These are phyloP conservation scores for Abelmoschus esculentus DNA, from an alignment of 345 rosid genomes.

Conservation along the genomic window DNA sequence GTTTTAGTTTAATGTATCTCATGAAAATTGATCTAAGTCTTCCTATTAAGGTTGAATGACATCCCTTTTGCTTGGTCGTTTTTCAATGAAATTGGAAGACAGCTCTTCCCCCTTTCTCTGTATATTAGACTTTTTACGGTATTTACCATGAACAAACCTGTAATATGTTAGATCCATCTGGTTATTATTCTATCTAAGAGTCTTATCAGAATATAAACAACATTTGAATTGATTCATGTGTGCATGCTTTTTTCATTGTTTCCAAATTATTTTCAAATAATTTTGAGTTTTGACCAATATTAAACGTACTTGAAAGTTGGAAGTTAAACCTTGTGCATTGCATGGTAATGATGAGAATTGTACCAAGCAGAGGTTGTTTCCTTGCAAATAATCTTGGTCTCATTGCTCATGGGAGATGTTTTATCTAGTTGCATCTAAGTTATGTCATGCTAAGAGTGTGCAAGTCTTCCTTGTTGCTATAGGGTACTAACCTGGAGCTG, in stretches of 20 bases:
- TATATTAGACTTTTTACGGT: neutral
- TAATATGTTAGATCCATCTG: neutral
- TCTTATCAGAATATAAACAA: neutral
- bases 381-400: neutral
- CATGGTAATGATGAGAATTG: neutral
- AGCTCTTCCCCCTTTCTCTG: neutral
- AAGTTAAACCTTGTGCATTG: neutral
- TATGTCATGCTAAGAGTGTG: neutral
- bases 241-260: neutral
- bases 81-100: neutral
- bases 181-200: neutral
- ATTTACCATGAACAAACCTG: neutral
- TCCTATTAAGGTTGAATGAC: neutral
- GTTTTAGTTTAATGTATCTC: neutral
- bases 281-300: neutral
- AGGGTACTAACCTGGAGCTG: neutral
- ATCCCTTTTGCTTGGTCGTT: neutral
- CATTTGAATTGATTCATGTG: neutral
- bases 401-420: neutral
- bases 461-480: neutral
- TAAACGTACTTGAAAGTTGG: neutral
- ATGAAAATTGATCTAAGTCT: neutral
- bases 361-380: neutral
- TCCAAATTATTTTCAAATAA: neutral
- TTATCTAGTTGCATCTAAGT: slow-evolving; percentile 2